Base-by-base conservation (phyloP, 1,284 basidiomycete species). In the Amylostereum chailletii region DNA sequence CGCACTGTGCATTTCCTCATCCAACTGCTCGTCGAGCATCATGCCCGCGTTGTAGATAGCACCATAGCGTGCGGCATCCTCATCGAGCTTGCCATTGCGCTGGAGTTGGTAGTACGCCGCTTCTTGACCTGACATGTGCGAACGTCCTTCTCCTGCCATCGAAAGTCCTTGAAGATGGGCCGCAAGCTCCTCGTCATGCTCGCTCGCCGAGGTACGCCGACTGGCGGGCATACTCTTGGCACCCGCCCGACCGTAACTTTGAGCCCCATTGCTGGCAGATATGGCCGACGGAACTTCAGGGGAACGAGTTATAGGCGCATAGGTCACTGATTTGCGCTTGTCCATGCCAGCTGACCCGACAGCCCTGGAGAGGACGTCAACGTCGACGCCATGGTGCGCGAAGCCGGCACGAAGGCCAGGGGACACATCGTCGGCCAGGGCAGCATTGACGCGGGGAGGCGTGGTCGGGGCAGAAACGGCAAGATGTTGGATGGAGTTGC, bases 181-280 rank as follows among this genome's bases (percentile, higher is more conserved):
- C n/a, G 82, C 82, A 53, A 90, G 67, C 51, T 90, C 86, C 54
- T 89, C 86, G 55, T 89, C 85, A 51, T 85, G 82, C 56, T 82
- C 81, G 59, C 86, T 87, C 9, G 85, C 83, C 19, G 86, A 89
- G 6, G 84, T 88, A 52, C 89, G 82, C 55, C 88, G 80, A 59
- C 87, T 90, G 4, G 87, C 87, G 41, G 89, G 89, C 87, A 91
- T 91, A 60, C 87, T 90, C 69, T 88, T 90, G 3, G 87, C 86
- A 47, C 84, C 86, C 33, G 77, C 66, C 51, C 86, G 82, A 45
- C 73, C 70, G 60, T 79, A 85, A 48, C 62, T 66, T 57, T 76
- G 74, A 51, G 49, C 52, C 36, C 72, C 72, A 50, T 77, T 80
- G 51, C 66, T 53, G 33, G 55, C 55, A 37, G 67, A 62, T 45